These are phyloP conservation scores for Galerina marginata DNA, from an alignment of 768 basidiomycete genomes.

Conservation along the genomic window DNA sequence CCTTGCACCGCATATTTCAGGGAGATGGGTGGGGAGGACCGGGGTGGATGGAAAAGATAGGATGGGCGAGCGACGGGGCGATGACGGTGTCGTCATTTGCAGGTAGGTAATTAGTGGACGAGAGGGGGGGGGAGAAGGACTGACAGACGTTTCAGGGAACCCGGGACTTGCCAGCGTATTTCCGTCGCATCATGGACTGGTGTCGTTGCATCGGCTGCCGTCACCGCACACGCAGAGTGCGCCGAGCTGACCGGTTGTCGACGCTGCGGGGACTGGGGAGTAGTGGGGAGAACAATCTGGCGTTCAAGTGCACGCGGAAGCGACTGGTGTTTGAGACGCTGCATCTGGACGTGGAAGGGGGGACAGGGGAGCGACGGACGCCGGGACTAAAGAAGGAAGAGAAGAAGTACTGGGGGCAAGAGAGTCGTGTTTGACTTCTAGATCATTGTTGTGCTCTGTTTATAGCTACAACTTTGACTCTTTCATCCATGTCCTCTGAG, in stretches of 20 bases:
- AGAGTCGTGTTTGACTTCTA: constrained; percentile 25
- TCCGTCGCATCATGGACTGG: constrained; percentile 85
- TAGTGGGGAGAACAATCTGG: constrained; percentile 95
- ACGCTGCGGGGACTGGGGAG: constrained; percentile 78
- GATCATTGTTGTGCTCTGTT: constrained; percentile 24
- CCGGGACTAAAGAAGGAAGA: constrained; percentile 11
- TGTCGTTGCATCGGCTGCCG: constrained; percentile 80
- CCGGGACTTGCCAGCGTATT: constrained; percentile 77
- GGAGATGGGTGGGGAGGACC: constrained; percentile 61
- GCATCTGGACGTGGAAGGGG: constrained; percentile 87
- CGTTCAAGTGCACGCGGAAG: constrained; percentile 91
- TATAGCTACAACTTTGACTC: constrained; percentile 1
- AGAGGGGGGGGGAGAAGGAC: background rate
- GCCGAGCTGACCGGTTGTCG: constrained; percentile 83
- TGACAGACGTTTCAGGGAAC: constrained; percentile 57
- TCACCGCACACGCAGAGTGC: constrained; percentile 74
- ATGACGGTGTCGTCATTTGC: constrained; percentile 80
- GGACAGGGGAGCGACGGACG: constrained; percentile 77
- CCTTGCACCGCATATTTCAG: constrained; percentile 66
- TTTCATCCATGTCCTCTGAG: background rate
- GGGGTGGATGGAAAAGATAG: constrained; percentile 79
- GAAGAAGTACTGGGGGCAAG: constrained; percentile 6
- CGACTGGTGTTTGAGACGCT: constrained; percentile 90
- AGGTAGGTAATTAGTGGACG: constrained; percentile 47
- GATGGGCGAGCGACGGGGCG: constrained; percentile 79